Base-by-base conservation (phyloP, 768 basidiomycete species). In the Boletus edulis region DNA sequence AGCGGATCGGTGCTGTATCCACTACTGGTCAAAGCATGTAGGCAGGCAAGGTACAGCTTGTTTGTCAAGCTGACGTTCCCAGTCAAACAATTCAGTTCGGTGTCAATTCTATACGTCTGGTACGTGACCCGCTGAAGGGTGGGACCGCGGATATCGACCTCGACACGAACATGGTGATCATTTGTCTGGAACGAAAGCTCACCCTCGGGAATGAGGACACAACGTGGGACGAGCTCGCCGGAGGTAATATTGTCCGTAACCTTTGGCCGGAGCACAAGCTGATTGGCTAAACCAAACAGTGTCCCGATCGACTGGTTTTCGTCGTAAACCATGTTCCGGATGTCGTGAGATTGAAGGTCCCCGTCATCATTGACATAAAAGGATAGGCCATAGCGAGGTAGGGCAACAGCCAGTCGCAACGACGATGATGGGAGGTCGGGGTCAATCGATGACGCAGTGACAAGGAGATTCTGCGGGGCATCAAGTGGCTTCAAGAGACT, bases 291-390 rank as follows among this genome's bases (percentile, higher is more conserved):
- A n/a, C 81, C 82, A 38, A 79, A 70, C 64, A 83, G 61, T 1
- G 77, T 74, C 2, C 78, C 78, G 2, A 64, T 65, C 0, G 72
- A 77, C 54, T 81, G 81, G 29, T 65, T 48, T 1, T 47, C 3
- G 49, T 80, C 77, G 15, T 81, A 66, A 15, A 76, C 62, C 70
- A 78, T 78, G 20, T 63, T 69, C 12, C 72, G 72, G 38, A 78
- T 66, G 38, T 77, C 77, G 14, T 58, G 66, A 34, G 74, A 80
- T 50, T 77, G 73, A 31, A 81, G 60, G 24, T 68, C 61, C 20
- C 64, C 61, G 3, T 62, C 62, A 2, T 64, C 46, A 34, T 73
- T 67, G 7, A 78, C 40, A 40, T 72, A 71, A 50, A 82, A 81
- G 0, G 71, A 67, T 14, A 81, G 61, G 4, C 66, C 62, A 46